phyloP scores from a whole-genome alignment of 768 basidiomycete genomes.

The Tremella fuciformis region DNA sequence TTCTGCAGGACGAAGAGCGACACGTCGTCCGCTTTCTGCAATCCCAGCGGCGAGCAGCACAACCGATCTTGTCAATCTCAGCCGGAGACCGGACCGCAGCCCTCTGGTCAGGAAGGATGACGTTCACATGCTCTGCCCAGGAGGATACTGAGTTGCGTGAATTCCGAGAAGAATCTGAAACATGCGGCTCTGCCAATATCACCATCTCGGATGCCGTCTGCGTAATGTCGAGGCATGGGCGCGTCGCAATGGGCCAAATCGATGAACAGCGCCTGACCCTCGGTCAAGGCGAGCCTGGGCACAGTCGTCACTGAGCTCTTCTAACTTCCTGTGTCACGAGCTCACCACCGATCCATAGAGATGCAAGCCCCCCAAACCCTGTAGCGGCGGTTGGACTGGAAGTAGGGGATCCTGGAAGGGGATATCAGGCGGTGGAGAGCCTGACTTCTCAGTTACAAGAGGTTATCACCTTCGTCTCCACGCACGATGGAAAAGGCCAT shows the following conservation, averaged over 20 bases:
- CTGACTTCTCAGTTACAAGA: conserved; percentile 7
- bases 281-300: conserved; percentile 17
- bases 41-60: no score
- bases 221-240: conserved; percentile 16
- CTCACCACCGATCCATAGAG: conserved; percentile 25
- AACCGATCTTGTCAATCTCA: no score
- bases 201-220: conserved; percentile 9
- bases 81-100: no score
- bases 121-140: conserved; percentile 21
- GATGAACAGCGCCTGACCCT: conserved; percentile 15
- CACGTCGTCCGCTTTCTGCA: conserved; percentile 22
- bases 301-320: not conserved
- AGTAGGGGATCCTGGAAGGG: conserved; percentile 14
- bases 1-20: conserved; percentile 17
- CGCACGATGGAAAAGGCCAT: conserved; percentile 22
- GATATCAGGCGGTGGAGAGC: conserved; percentile 25
- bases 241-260: conserved; percentile 28
- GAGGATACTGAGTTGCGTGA: conserved; percentile 20
- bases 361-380: conserved; percentile 32
- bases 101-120: not conserved
- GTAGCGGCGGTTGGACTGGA: conserved; percentile 22
- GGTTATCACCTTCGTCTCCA: no score
- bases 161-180: conserved; percentile 22
- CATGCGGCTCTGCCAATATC: conserved; percentile 9
- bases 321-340: not conserved